Evolutionary conservation across 129 eudicot species (phyloP).

Genomic region (sunflower (Helianthus annuus)): DNA sequence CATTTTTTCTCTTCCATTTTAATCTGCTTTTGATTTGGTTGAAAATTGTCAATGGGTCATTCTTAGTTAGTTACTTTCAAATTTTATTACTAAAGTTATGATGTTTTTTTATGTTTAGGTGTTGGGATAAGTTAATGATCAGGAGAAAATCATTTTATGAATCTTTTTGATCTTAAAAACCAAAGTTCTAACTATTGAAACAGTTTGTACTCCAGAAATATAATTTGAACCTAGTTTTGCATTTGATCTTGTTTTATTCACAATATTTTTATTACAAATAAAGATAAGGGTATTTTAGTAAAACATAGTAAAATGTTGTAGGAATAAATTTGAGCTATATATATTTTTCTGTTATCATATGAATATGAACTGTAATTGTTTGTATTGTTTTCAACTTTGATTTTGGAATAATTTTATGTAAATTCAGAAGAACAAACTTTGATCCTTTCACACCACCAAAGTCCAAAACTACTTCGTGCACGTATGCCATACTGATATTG

Average conservation of each 20-base stretch:
- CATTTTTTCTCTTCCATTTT: not conserved
- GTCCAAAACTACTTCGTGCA: not conserved
- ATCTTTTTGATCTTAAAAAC: not conserved
- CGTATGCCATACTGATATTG: not conserved
- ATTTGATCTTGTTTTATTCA: not conserved
- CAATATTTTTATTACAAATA: not conserved
- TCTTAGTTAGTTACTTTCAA: not conserved
- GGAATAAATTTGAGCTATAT: not conserved
- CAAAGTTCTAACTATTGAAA: not conserved
- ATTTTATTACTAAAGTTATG: not conserved
- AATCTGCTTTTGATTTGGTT: not conserved
- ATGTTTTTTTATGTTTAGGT: not conserved
- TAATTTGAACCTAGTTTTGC: not conserved
- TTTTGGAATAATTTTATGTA: not conserved
- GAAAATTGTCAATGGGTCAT: not conserved
- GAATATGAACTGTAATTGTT: not conserved
- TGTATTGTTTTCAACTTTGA: not conserved
- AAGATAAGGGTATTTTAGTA: constrained; percentile 9
- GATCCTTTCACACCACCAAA: not conserved
- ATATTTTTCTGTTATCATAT: not conserved
- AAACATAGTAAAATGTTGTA: not conserved
- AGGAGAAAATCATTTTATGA: not conserved
- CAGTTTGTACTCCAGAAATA: not conserved
- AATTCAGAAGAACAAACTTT: not conserved
- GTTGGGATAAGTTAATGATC: constrained; percentile 9